These are phyloP conservation scores for Heterobasidion irregulare DNA, from an alignment of 1,284 basidiomycete species.

Conservation along the genomic window DNA sequence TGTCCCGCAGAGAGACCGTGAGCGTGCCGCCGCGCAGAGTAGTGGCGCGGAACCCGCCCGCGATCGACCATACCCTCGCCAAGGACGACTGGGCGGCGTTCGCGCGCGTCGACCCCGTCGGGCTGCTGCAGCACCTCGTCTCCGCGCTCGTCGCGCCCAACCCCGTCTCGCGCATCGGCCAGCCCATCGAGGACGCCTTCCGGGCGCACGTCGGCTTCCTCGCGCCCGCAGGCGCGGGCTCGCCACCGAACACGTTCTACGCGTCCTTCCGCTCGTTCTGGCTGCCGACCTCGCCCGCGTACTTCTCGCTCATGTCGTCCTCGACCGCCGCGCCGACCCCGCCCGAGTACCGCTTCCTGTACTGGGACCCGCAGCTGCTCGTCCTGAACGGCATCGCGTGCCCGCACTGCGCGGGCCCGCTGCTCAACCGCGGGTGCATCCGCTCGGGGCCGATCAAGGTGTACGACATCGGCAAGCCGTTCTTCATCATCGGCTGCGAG, in stretches of 20 bases:
- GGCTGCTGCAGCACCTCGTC: slow-evolving; percentile 47
- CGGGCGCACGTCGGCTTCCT: slow-evolving; percentile 60
- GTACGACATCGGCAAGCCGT: slow-evolving; percentile 66
- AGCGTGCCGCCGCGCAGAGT: slow-evolving; percentile 16
- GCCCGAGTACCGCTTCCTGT: slow-evolving; percentile 65
- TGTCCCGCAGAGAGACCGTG: slow-evolving; percentile 3
- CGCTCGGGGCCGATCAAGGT: slow-evolving; percentile 62
- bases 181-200: slow-evolving; percentile 63
- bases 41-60: slow-evolving; percentile 22
- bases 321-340: slow-evolving; percentile 54
- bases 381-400: slow-evolving; percentile 71
- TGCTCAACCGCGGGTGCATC: slow-evolving; percentile 60
- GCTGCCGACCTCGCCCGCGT: slow-evolving; percentile 65
- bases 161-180: slow-evolving; percentile 44
- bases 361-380: slow-evolving; percentile 72
- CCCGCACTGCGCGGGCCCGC: slow-evolving; percentile 45
- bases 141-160: slow-evolving; percentile 47
- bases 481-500: slow-evolving; percentile 74
- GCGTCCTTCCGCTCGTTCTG: slow-evolving; percentile 71
- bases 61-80: slow-evolving; percentile 44
- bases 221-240: slow-evolving; percentile 31
- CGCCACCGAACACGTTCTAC: slow-evolving; percentile 53
- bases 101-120: slow-evolving; percentile 40
- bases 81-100: slow-evolving; percentile 56
- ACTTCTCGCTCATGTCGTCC: slow-evolving; percentile 67